Base-by-base conservation (phyloP, 2,329 filamentous ascomycete genomes). In the Colletotrichum filicis region DNA sequence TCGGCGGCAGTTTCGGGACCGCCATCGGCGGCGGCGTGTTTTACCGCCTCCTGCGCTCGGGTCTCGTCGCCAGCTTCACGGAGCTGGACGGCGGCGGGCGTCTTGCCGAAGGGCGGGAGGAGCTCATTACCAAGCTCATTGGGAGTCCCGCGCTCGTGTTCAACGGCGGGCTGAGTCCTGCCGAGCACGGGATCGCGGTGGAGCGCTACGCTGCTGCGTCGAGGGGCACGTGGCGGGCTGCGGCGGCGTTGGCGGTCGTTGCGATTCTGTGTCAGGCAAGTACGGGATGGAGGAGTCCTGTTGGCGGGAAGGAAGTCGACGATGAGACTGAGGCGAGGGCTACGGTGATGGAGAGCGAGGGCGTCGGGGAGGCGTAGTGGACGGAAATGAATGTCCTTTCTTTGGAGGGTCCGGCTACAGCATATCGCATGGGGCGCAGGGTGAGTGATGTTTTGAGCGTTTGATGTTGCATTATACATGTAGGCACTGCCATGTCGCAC, bases 21-120 rank as follows among this genome's bases (percentile, higher is more conserved):
- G 91, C 94, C 0, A 92, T 96, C 60, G 93, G 94, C 2, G 94
- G 94, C 3, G 94, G 94, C 0, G 85, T 94, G 66, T 96, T 95
- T 79, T 86, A 88, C 53, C 88, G 93, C 5, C 85, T 90, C 1
- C 82, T 96, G 37, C 85, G 87, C 58, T 81, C 77, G 2, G 84
- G 85, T 0, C 84, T 96, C 1, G 84, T 86, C n/a, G 77, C 82
- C 0, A 89, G 90, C 0, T 95, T 94, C 75, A 79, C 81, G 5
- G 72, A 68, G 16, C 81, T 89, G 2, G 87, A 89, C 42, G 83
- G 81, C 35, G 80, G 77, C 42, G 80, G 77, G 12, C 7, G 22
- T 5, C 76, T 85, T 30, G 81, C 74, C 16, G 78, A 79, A 28
- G 80, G 76, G 37, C 82, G 85, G 55, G 73, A 76, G 68, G 76